Evolutionary conservation across 108 stramenopile species (phyloP), one percentile per base, ranked within the genome.

Genomic region (Pelagomonas calceolata): DNA sequence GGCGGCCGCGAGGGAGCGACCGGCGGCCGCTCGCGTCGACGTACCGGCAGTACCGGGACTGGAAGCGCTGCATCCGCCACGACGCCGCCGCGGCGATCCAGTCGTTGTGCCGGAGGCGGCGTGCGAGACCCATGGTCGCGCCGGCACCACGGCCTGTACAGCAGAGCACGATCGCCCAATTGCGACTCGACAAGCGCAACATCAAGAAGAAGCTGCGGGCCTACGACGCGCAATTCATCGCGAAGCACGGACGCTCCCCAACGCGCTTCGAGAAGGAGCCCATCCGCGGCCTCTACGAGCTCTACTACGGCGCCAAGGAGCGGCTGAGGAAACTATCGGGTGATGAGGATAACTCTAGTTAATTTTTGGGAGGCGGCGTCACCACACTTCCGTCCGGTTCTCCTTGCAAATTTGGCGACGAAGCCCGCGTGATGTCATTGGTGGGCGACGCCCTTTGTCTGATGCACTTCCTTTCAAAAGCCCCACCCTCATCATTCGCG

Each of bases 211-310:
- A 91, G 68, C 81, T 94, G n/a, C 90, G 90, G 71, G 80, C 88
- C 68, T 97, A 93, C 75, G 96, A 97, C 80, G 86, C 90, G 86
- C 80, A 86, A 64, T 97, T 95, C 75, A 83, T 84, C 29, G 66
- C 78, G 33, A 75, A 82, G 51, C 88, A 94, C 68, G 92, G 91
- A 18, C 83, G 95, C 51, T 91, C 92, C 93, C 96, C 96, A 0
- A 85, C 86, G 12, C 94, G 94, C 82, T 85, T 87, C 32, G 96
- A 97, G 69, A 97, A 97, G 81, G 96, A 97, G 74, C 94, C 96
- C n/a, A 97, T 97, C 68, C 87, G 96, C 34, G 90, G 93, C 71
- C 76, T 95, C 30, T 97, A 97, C 73, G 96, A 97, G 76, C 77
- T 81, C 51, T 97, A 97, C 81, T 94, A 97, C 76, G 78, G 83